phyloP scores from a whole-genome alignment of 2,329 filamentous ascomycete species.

The Lecanoromycetidae sp. region DNA sequence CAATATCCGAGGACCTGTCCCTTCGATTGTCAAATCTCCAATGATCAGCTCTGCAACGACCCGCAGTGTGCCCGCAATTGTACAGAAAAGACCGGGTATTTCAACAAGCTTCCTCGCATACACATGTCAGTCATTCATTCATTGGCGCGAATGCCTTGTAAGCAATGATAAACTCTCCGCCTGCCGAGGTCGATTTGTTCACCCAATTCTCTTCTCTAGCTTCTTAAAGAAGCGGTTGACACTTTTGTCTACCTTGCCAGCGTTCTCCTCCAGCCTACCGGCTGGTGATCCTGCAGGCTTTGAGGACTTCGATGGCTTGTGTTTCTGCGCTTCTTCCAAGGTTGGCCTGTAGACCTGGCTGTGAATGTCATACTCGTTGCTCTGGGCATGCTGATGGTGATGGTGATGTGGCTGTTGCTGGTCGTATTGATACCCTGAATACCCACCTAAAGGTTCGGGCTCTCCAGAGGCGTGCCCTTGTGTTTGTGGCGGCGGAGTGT shows the following conservation, averaged over 20 bases:
- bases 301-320: conserved; percentile 25
- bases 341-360: conserved; percentile 36
- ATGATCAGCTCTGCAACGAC: no score
- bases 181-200: background rate
- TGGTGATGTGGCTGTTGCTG: conserved; percentile 21
- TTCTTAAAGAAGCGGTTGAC: conserved; percentile 36
- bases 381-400: conserved; percentile 17
- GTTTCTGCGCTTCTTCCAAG: conserved; percentile 29
- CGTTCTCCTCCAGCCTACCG: conserved; percentile 29
- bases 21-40: no score
- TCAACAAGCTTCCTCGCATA: no score
- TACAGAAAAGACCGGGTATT: no score
- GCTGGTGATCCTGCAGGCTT: conserved; percentile 21
- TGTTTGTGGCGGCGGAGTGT: conserved; percentile 20
- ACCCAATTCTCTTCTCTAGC: conserved; percentile 29
- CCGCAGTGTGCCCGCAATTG: no score
- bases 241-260: conserved; percentile 30
- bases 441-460: conserved; percentile 25
- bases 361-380: conserved; percentile 32
- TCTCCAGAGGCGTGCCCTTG: no score
- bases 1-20: no score
- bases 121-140: background rate
- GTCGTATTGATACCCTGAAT: conserved; percentile 33
- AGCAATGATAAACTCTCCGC: background rate
- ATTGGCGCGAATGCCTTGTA: background rate